A percentile compares a stretch with the other conserved stretches of the same genome.
phyloP scores from a whole-genome alignment of 768 basidiomycete genomes.

The Glaciozyma martinii region DNA sequence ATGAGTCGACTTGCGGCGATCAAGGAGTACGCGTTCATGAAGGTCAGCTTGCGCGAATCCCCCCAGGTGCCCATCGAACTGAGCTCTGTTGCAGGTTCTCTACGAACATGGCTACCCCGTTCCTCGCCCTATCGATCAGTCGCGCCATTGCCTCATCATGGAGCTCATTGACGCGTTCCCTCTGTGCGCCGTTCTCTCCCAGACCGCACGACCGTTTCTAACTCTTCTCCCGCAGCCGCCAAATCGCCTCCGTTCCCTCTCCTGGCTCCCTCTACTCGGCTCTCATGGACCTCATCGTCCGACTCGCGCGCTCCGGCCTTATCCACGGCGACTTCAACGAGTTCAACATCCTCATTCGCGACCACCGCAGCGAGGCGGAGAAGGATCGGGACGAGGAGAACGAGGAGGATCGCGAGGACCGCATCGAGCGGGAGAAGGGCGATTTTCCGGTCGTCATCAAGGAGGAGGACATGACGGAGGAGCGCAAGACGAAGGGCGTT shows the following conservation, averaged over 20 bases:
- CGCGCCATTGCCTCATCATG: conserved; percentile 92
- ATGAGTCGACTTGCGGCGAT: conserved; percentile 92
- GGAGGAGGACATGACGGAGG: conserved; percentile 21
- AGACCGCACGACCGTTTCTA: not conserved
- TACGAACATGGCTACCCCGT: conserved; percentile 89
- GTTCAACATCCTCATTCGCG: conserved; percentile 90
- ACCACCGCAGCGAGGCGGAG: conserved; percentile 39
- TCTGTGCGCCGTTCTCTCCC: conserved; percentile 50
- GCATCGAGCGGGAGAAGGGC: conserved; percentile 10
- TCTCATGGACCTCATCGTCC: conserved; percentile 92
- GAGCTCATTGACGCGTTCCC: conserved; percentile 91
- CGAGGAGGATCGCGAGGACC: conserved; percentile 23
- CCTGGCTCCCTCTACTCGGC: conserved; percentile 83
- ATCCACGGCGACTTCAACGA: conserved; percentile 99
- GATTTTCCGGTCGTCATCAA: conserved; percentile 24
- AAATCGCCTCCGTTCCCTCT: conserved; percentile 69
- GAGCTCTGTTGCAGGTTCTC: conserved; percentile 54
- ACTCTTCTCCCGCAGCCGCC: conserved; percentile 52
- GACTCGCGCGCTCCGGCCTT: conserved; percentile 84
- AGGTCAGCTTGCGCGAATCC: conserved; percentile 50
- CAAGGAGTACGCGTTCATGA: conserved; percentile 99
- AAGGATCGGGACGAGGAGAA: conserved; percentile 31
- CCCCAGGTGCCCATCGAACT: not conserved
- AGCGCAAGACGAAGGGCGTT: conserved; percentile 19
- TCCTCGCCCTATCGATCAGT: conserved; percentile 86